phyloP scores from a whole-genome alignment of 768 basidiomycete species.

The Boletus sp. region DNA sequence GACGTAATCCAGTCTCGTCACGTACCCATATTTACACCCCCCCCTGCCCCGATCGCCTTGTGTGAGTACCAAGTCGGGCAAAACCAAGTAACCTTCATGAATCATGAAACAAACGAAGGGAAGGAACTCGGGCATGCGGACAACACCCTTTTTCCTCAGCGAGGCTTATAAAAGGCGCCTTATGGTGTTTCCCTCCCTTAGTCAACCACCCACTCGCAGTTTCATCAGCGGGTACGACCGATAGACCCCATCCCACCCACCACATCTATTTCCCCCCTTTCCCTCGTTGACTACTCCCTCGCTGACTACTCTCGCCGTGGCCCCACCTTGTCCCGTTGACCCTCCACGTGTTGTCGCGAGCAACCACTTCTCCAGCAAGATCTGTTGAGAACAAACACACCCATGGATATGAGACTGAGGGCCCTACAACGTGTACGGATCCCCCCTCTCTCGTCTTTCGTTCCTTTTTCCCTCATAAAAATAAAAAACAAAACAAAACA shows the following conservation, averaged over 20 bases:
- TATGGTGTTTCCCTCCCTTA: not conserved
- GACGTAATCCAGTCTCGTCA: conserved; percentile 12
- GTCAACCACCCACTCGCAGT: conserved; percentile 1
- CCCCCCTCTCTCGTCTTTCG: not conserved
- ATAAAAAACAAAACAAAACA: too few species aligned
- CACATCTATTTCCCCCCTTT: not conserved
- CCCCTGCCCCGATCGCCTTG: conserved; percentile 19
- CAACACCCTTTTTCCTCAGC: conserved; percentile 10
- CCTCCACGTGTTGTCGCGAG: not conserved
- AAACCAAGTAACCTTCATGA: not conserved
- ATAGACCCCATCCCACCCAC: not conserved
- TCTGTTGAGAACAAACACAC: not conserved
- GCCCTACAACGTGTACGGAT: conserved; percentile 9
- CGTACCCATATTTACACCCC: not conserved
- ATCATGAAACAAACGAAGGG: not conserved
- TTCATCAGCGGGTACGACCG: not conserved
- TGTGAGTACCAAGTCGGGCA: not conserved
- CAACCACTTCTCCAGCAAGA: not conserved
- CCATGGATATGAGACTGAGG: conserved; percentile 10
- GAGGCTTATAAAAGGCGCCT: conserved; percentile 11
- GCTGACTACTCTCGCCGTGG: not conserved
- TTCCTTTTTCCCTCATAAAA: not conserved
- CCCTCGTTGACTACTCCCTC: not conserved
- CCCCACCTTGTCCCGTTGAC: not conserved
- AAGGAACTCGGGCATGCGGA: not conserved